These are phyloP conservation scores for Hysterium pulicare DNA, from an alignment of 2,329 filamentous ascomycete species.

Conservation along the genomic window DNA sequence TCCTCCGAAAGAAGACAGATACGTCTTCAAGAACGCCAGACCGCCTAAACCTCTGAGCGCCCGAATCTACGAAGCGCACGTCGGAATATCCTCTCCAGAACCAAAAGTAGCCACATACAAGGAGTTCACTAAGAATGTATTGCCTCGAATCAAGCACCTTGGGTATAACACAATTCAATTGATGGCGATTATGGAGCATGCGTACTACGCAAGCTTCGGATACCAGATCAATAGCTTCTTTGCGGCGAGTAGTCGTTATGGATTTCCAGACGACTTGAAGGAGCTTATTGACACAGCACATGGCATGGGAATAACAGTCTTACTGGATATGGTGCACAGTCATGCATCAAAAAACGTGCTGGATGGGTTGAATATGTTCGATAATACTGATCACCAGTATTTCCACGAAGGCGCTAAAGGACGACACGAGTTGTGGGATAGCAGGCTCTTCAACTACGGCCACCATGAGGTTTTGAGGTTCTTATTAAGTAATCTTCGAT, in stretches of 20 bases:
- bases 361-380: conserved; percentile 93
- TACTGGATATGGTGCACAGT: conserved; percentile 95
- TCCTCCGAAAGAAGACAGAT: conserved; percentile 70
- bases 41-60: conserved; percentile 80
- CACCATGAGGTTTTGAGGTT: conserved; percentile 94
- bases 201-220: conserved; percentile 98
- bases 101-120: conserved; percentile 89
- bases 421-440: conserved; percentile 91
- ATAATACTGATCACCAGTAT: conserved; percentile 91
- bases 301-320: conserved; percentile 80
- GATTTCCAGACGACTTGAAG: conserved; percentile 89
- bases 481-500: conserved; percentile 87
- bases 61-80: conserved; percentile 98
- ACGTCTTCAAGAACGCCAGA: conserved; percentile 77
- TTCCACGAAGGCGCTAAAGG: conserved; percentile 87
- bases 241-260: conserved; percentile 92
- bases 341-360: conserved; percentile 97
- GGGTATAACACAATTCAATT: conserved; percentile 98
- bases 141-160: conserved; percentile 82
- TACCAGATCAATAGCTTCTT: conserved; percentile 99
- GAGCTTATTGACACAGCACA: conserved; percentile 96
- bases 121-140: conserved; percentile 89
- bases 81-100: conserved; percentile 93
- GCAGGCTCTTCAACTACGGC: conserved; percentile 94
- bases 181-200: conserved; percentile 99